Base-by-base conservation (phyloP, 1,139 yeast species). In the Pichia sp. region DNA sequence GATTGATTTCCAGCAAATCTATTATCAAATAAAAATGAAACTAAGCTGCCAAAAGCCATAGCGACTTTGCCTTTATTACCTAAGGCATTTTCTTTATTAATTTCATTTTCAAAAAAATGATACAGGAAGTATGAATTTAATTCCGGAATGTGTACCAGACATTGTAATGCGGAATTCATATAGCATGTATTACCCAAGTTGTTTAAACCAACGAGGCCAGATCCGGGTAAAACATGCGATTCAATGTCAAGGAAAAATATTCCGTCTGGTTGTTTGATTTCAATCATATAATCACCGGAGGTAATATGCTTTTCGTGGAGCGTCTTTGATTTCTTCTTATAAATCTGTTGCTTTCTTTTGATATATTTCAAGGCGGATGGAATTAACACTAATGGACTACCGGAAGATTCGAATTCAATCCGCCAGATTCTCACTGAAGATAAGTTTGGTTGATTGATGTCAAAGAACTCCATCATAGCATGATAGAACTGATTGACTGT, bases 101-200 rank as follows among this genome's bases (percentile, higher is more conserved):
- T 68, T 59, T 93, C 98, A 7, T 68, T 67, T 54, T 75, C 72
- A 61, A 73, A 86, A n/a, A 78, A 71, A 45, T 79, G 76, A 59
- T 77, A 79, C 40, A 77, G 65, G 60, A 93, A 93, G 63, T 89
- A 93, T 41, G 81, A 75, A 17, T 84, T 79, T 36, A 93, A 68
- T 63, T 90, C 97, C 0, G 96, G 96, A 12, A 91, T 76, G 61
- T 93, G 99, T 1, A 82, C 76, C 43, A 93, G 69, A 61, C 98
- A 93, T 63, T 93, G 99, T 46, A 93, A 70, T 0, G 98, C 97
- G 15, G 96, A 88, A 66, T 93, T 93, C 98, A 93, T 93, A 64
- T 90, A 93, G 64, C 99, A 93, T 0, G 96, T 86, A 62, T 93
- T 93, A 7, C 99, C 99, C 54, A 93, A 70, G 61, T 93, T 93